These are phyloP conservation scores for Pseudogymnoascus sp. DNA, from an alignment of 2,329 filamentous ascomycete genomes.

Conservation along the genomic window DNA sequence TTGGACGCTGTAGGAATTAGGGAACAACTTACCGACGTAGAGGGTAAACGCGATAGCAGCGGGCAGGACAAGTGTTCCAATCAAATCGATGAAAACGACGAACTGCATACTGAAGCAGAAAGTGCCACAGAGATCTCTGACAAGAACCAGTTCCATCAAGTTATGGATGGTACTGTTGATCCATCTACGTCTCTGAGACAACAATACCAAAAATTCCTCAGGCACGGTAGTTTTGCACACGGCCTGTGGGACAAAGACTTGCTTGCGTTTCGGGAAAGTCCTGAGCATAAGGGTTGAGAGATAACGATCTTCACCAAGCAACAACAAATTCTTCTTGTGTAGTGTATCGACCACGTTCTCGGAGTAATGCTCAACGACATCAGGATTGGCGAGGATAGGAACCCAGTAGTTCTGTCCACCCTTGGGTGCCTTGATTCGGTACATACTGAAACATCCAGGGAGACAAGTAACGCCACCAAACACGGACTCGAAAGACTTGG, in stretches of 20 bases:
- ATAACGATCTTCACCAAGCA: constrained; percentile 90
- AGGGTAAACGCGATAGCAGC: constrained; percentile 96
- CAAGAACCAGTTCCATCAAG: constrained; percentile 91
- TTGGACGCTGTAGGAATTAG: background rate
- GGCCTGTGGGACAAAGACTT: constrained; percentile 95
- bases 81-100: constrained; percentile 87
- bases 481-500: constrained; percentile 95
- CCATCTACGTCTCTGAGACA: constrained; percentile 94
- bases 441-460: constrained; percentile 99
- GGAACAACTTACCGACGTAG: constrained; percentile 68
- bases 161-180: constrained; percentile 99
- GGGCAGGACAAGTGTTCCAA: constrained; percentile 88
- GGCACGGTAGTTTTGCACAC: constrained; percentile 98
- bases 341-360: constrained; percentile 98
- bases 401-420: constrained; percentile 99
- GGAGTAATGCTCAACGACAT: constrained; percentile 97
- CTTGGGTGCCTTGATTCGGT: constrained; percentile 98
- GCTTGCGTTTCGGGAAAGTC: constrained; percentile 97
- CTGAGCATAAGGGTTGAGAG: constrained; percentile 95
- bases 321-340: constrained; percentile 91
- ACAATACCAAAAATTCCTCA: constrained; percentile 79
- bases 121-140: constrained; percentile 91
- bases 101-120: constrained; percentile 99
- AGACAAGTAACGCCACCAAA: constrained; percentile 99
- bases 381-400: constrained; percentile 93